Base-by-base conservation (phyloP, 1,139 yeast species). In the Debaryomyces udenii region DNA sequence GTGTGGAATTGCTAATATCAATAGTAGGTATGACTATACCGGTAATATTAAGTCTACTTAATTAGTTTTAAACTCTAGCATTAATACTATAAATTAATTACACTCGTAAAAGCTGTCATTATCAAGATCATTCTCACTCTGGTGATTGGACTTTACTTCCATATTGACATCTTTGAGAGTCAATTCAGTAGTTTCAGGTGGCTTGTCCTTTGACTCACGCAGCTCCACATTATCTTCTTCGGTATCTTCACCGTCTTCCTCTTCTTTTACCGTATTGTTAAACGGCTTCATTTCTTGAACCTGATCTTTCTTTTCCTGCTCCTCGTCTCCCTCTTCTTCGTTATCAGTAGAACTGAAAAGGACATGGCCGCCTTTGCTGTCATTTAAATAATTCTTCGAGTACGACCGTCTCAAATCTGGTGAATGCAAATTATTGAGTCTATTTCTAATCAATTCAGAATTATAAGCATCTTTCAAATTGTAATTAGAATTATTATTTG, bases 21-120 rank as follows among this genome's bases (percentile, higher is more conserved):
- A 17, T 54, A n/a, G 29, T 35, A 10, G 61, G 61, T 4, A 41
- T 51, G 11, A 10, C 38, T n/a, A 35, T 56, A 10, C 59, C 61
- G 2, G 27, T 47, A 3, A 4, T 52, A 22, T 30, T 55, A 11
- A 49, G 55, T 39, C 35, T 54, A 15, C 18, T 49, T 22, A 42
- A 48, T 14, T 52, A 44, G 24, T 42, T 48, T 15, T 41, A 40
- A 31, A 16, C 24, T 20, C 22, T 20, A 20, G 22, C 22, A 23
- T 20, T 20, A 11, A 26, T 6, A 11, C 9, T 15, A 16, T 16
- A 26, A 13, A 10, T 30, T 28, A 36, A 18, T 35, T 35, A 34
- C 47, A 43, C 24, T 45, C 47, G 24, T 39, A 44, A 27, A 39
- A 46, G 32, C 28, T 41, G 9, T 43, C 44, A 22, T 27, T 36